Conservation (phyloP, 2,329 filamentous ascomycete species). For the Dactylellina drechsleri region DNA sequence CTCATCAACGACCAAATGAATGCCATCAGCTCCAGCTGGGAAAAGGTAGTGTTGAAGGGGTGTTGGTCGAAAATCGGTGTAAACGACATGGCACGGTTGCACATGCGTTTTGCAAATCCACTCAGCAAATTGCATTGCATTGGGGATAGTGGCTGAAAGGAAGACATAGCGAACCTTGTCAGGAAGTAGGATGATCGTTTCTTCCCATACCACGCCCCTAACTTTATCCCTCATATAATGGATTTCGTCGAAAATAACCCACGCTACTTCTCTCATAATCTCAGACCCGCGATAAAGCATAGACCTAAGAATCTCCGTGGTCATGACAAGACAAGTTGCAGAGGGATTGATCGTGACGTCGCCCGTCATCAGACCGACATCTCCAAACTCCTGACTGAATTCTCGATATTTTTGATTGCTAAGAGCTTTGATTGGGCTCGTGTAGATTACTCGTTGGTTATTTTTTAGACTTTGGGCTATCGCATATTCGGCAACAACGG, state of each 20-base stretch:
- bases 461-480: constrained; percentile 97
- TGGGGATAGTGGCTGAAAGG: constrained; percentile 96
- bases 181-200: constrained; percentile 96
- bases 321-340: constrained; percentile 98
- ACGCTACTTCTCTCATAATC: constrained; percentile 98
- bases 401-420: constrained; percentile 99
- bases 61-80: constrained; percentile 97
- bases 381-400: constrained; percentile 93
- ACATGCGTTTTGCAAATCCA: constrained; percentile 99
- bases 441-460: constrained; percentile 98
- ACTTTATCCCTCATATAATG: constrained; percentile 97
- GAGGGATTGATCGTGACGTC: constrained; percentile 99
- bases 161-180: constrained; percentile 99
- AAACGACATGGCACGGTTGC: constrained; percentile 98
- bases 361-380: constrained; percentile 97
- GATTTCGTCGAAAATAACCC: constrained; percentile 98
- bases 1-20: constrained; percentile 93
- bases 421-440: constrained; percentile 96
- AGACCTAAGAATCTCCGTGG: constrained; percentile 96
- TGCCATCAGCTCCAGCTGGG: constrained; percentile 89
- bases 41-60: constrained; percentile 98
- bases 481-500: constrained; percentile 96
- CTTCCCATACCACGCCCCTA: constrained; percentile 97
- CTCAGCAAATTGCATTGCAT: constrained; percentile 98
- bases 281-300: constrained; percentile 98